Conservation (phyloP, 2,329 filamentous ascomycete genomes). For the Endothia cerciana region DNA sequence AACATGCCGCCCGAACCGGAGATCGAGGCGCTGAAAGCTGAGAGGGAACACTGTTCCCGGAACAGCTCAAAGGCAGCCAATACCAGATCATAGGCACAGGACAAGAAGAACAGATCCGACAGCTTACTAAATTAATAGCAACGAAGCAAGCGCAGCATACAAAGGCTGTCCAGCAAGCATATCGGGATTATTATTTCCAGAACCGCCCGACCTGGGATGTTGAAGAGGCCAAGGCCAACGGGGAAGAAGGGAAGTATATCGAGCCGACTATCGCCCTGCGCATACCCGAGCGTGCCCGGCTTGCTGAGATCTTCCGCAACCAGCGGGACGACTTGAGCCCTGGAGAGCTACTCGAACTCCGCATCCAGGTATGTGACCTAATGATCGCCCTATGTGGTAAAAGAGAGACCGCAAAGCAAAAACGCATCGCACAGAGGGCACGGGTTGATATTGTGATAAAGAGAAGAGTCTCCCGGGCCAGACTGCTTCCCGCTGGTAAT, state of each 20-base stretch:
- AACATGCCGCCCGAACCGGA: conserved; percentile 34
- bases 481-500: conserved; percentile 30
- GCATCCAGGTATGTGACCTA: conserved; percentile 26
- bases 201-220: conserved; percentile 33
- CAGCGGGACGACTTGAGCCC: conserved; percentile 28
- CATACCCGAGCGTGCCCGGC: conserved; percentile 30
- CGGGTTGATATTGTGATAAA: conserved; percentile 15
- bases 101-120: conserved; percentile 33
- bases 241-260: conserved; percentile 31
- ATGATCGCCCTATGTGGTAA: conserved; percentile 26
- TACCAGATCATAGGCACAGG: conserved; percentile 34
- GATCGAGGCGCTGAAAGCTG: conserved; percentile 31
- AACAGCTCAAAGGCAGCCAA: conserved; percentile 34
- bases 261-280: conserved; percentile 28
- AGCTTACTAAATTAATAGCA: conserved; percentile 33
- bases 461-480: conserved; percentile 25
- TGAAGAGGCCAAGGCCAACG: conserved; percentile 31
- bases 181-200: conserved; percentile 37
- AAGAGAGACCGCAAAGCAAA: conserved; percentile 25
- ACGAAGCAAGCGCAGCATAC: conserved; percentile 31
- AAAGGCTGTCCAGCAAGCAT: conserved; percentile 32
- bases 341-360: conserved; percentile 22
- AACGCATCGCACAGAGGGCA: conserved; percentile 1
- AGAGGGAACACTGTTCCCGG: no score
- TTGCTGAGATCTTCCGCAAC: conserved; percentile 28